phyloP scores from a whole-genome alignment of 164 flowering plant species.

The Umbilicus rupestris region DNA sequence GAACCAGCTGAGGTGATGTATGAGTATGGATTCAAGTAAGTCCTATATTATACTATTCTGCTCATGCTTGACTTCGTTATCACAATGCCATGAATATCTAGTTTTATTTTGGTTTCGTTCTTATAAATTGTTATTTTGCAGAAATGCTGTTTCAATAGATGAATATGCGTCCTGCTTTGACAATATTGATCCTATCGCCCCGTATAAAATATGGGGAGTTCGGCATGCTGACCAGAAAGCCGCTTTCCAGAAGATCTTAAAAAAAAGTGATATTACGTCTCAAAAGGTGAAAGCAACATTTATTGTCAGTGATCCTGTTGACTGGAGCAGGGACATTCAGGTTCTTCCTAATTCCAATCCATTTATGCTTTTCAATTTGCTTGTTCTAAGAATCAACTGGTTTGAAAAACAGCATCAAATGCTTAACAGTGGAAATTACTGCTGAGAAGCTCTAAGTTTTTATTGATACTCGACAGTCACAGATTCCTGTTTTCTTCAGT shows the following conservation, averaged over 20 bases:
- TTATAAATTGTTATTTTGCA: slow-evolving; percentile 19
- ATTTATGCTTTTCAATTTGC: not conserved
- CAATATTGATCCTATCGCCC: slow-evolving; percentile 70
- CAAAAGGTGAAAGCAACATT: slow-evolving; percentile 68
- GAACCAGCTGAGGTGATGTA: slow-evolving; percentile 82
- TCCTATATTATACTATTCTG: slow-evolving; percentile 4
- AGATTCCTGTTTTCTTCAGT: not conserved
- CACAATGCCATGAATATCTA: not conserved
- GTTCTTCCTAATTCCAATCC: slow-evolving; percentile 20
- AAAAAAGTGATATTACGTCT: slow-evolving; percentile 22
- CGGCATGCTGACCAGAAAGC: slow-evolving; percentile 13
- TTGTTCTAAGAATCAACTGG: not conserved
- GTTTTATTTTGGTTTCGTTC: not conserved
- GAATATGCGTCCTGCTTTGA: slow-evolving; percentile 71
- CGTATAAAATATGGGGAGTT: slow-evolving; percentile 47
- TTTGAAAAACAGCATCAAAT: not conserved
- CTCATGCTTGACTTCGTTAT: not conserved
- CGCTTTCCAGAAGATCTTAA: slow-evolving; percentile 7
- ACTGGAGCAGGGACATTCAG: slow-evolving; percentile 96
- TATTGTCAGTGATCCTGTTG: slow-evolving; percentile 81
- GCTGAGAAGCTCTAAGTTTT: not conserved
- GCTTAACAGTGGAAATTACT: too few species aligned
- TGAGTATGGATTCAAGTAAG: slow-evolving; percentile 82
- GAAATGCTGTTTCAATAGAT: slow-evolving; percentile 73
- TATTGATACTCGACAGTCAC: not conserved